Conservation (phyloP, 2,329 filamentous ascomycete species). For the Venturia carpophila region DNA sequence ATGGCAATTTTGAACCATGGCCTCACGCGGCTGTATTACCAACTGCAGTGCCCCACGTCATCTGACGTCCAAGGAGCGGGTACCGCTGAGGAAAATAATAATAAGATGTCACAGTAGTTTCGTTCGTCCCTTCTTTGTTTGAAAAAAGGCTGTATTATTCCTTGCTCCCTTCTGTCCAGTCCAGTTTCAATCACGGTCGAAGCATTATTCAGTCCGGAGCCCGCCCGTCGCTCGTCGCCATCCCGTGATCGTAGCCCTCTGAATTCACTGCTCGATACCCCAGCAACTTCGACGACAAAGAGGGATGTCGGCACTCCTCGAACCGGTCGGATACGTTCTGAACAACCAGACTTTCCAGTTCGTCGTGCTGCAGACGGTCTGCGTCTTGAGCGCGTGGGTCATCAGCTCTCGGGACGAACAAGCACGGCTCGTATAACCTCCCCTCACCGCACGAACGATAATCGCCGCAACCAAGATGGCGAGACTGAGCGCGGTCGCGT, state of each 20-base stretch:
- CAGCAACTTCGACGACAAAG: neutral
- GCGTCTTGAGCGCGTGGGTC: slow-evolving; percentile 1
- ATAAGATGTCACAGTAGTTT: neutral
- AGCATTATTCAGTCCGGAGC: no score
- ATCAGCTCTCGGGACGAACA: slow-evolving; percentile 2
- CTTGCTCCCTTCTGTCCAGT: no score
- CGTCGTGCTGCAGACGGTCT: neutral
- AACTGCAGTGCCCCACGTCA: neutral
- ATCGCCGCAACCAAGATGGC: no score
- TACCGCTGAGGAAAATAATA: neutral
- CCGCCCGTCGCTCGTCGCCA: neutral
- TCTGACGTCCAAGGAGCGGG: neutral
- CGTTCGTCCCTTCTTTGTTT: neutral
- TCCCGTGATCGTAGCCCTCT: neutral
- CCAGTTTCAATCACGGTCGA: no score
- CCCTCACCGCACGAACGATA: neutral
- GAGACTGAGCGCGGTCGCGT: neutral
- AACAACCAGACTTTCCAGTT: slow-evolving; percentile 12
- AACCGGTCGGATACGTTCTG: slow-evolving; percentile 2
- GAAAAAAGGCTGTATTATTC: neutral
- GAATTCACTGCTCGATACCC: neutral
- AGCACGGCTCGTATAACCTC: neutral
- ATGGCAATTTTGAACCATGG: neutral
- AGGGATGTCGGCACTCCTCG: slow-evolving; percentile 8
- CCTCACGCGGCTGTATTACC: neutral